Conservation (phyloP, 2,329 filamentous ascomycete species). For the Purpureocillium lavendulum region DNA sequence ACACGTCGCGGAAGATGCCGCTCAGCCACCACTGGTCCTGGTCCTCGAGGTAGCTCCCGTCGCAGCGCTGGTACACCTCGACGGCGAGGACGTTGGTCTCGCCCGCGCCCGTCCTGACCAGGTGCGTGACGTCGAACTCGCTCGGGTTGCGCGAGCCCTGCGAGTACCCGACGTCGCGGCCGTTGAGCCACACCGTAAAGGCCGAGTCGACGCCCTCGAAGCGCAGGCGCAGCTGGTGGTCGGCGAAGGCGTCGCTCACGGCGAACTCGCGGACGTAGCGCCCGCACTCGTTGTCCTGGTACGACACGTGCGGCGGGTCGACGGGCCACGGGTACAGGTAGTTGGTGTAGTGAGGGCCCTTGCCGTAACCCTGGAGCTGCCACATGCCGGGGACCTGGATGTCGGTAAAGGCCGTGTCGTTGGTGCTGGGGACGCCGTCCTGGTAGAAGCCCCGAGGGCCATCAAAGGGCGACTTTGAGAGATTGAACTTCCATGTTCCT, state of each 20-base stretch:
- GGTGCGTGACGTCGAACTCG: conserved; percentile 60
- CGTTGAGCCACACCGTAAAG: conserved; percentile 65
- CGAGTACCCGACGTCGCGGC: conserved; percentile 58
- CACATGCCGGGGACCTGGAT: conserved; percentile 61
- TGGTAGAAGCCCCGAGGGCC: conserved; percentile 33
- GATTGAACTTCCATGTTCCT: conserved; percentile 45
- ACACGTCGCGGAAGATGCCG: conserved; percentile 63
- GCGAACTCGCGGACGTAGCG: conserved; percentile 52
- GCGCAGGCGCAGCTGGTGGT: conserved; percentile 52
- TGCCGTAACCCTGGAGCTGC: conserved; percentile 61
- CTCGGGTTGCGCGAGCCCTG: conserved; percentile 65
- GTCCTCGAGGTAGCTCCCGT: conserved; percentile 66
- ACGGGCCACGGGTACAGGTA: conserved; percentile 59
- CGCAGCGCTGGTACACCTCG: conserved; percentile 63
- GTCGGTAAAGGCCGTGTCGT: conserved; percentile 18
- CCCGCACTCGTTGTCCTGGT: conserved; percentile 57
- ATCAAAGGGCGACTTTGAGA: conserved; percentile 34
- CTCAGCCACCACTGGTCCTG: conserved; percentile 64
- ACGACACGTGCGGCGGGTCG: conserved; percentile 55
- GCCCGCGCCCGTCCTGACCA: conserved; percentile 27
- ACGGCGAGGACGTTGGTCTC: conserved; percentile 52
- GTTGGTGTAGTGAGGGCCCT: conserved; percentile 62
- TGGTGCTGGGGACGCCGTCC: conserved; percentile 21
- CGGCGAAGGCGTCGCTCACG: conserved; percentile 36
- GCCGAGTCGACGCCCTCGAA: conserved; percentile 71